These are phyloP conservation scores for Eimeria falciformis DNA, from an alignment of 169 alveolate genomes.

Conservation along the genomic window DNA sequence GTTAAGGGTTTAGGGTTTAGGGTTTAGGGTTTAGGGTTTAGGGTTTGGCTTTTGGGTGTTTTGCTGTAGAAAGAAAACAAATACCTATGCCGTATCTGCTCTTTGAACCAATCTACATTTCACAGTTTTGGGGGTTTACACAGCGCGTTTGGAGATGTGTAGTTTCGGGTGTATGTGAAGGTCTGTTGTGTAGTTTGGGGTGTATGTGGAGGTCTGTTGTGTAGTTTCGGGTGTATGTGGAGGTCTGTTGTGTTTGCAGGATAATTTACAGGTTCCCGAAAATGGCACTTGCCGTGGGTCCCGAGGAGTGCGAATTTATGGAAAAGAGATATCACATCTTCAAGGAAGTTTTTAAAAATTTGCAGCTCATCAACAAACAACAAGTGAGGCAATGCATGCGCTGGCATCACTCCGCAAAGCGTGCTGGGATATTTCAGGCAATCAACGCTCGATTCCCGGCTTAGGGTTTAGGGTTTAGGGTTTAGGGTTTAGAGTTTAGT, in stretches of 20 bases:
- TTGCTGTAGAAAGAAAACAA: too few relatives aligned
- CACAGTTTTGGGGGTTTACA: background rate
- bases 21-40: slow-evolving; percentile 20
- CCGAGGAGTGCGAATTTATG: slow-evolving; percentile 86
- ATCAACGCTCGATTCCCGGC: too few relatives aligned
- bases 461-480: too few relatives aligned
- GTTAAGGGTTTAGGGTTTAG: slow-evolving; percentile 8
- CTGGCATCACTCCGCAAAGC: too few relatives aligned
- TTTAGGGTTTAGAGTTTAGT: too few relatives aligned
- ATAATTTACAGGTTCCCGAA: slow-evolving; percentile 81
- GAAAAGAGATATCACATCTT: slow-evolving; percentile 81
- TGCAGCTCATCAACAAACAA: slow-evolving; percentile 70
- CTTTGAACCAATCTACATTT: too few relatives aligned
- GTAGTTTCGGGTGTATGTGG: background rate
- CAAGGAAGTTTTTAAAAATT: background rate
- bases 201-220: background rate
- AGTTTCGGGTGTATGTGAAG: background rate
- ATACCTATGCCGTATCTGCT: too few relatives aligned
- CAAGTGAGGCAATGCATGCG: slow-evolving; percentile 12
- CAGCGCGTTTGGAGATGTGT: background rate
- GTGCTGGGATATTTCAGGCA: too few relatives aligned
- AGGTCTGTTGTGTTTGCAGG: slow-evolving; percentile 25
- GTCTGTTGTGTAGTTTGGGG: background rate
- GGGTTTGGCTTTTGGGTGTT: background rate
- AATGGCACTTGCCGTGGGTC: slow-evolving; percentile 92